Conservation (phyloP, 2,329 filamentous ascomycete species). For the Fusarium sp. region DNA sequence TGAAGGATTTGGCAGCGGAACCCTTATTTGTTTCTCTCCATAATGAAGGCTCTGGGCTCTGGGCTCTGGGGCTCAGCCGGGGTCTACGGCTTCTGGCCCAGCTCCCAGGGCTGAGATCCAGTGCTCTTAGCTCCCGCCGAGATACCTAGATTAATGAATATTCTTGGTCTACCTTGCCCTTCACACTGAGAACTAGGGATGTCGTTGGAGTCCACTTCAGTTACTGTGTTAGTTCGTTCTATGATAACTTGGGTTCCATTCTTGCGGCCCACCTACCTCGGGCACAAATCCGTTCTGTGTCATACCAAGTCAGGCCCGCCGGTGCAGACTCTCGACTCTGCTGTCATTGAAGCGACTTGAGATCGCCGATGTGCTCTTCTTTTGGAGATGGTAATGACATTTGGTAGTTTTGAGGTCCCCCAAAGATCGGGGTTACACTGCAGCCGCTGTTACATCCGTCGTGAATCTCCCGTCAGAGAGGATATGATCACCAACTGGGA, state of each 20-base stretch:
- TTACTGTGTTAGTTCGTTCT: neutral
- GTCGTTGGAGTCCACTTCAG: neutral
- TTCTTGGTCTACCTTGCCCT: neutral
- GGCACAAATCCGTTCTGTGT: constrained; percentile 1
- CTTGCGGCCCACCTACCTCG: constrained; percentile 2
- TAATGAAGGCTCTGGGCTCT: constrained; percentile 18
- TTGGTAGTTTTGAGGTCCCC: constrained; percentile 11
- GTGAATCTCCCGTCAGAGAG: constrained; percentile 28
- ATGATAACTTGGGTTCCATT: neutral
- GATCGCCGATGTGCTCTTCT: constrained; percentile 15
- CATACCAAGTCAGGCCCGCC: constrained; percentile 12
- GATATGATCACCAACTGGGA: constrained; percentile 20
- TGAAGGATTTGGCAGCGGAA: neutral
- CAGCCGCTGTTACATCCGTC: constrained; percentile 31
- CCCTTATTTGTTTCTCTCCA: constrained; percentile 5
- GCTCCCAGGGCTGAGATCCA: constrained; percentile 3
- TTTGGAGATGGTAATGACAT: constrained; percentile 2
- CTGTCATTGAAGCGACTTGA: neutral
- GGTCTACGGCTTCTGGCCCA: constrained; percentile 19
- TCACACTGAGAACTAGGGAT: neutral
- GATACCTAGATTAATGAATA: neutral
- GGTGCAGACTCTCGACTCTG: neutral
- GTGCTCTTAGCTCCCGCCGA: constrained; percentile 22
- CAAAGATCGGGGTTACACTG: constrained; percentile 37
- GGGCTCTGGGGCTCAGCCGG: constrained; percentile 10